These are phyloP conservation scores for Fistulifera pelliculosa DNA, from an alignment of 108 stramenopile species.

Conservation along the genomic window DNA sequence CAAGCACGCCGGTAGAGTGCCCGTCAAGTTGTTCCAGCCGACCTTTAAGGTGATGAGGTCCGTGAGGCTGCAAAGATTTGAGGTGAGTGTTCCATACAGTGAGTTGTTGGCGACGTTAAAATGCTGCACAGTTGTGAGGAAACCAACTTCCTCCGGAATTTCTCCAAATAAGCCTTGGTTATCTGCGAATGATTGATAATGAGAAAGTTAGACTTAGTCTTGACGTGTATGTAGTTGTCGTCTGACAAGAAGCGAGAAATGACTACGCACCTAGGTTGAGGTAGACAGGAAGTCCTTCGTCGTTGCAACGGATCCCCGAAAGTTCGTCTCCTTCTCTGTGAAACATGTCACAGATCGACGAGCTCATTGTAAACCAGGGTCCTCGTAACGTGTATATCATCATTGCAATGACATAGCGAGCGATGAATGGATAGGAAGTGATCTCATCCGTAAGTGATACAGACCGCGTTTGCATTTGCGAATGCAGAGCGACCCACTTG, in stretches of 20 bases:
- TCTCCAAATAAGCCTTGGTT: not conserved
- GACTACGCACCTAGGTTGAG: not conserved
- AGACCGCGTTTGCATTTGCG: too few species aligned
- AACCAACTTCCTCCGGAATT: not conserved
- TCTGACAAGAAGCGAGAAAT: too few species aligned
- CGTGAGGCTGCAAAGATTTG: not conserved
- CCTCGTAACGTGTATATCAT: too few species aligned
- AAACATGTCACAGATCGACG: too few species aligned
- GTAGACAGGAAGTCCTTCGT: not conserved
- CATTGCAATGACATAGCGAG: too few species aligned
- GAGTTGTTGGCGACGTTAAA: not conserved
- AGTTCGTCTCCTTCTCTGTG: not conserved
- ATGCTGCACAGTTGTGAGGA: not conserved
- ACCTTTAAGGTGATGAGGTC: not conserved
- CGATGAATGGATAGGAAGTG: too few species aligned
- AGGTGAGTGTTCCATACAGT: not conserved
- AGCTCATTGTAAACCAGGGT: too few species aligned
- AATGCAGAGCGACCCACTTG: too few species aligned
- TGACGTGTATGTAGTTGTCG: too few species aligned
- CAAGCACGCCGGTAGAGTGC: conserved; percentile 1
- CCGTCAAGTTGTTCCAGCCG: not conserved
- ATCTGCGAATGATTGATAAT: too few species aligned
- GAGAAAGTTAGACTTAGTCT: too few species aligned
- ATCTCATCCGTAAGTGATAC: too few species aligned
- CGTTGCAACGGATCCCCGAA: not conserved